Percentiles rank a stretch among this genome's conserved stretches.
Evolutionary conservation across 345 rosid species (phyloP).

Genomic region (Eucalyptus urophylla): DNA sequence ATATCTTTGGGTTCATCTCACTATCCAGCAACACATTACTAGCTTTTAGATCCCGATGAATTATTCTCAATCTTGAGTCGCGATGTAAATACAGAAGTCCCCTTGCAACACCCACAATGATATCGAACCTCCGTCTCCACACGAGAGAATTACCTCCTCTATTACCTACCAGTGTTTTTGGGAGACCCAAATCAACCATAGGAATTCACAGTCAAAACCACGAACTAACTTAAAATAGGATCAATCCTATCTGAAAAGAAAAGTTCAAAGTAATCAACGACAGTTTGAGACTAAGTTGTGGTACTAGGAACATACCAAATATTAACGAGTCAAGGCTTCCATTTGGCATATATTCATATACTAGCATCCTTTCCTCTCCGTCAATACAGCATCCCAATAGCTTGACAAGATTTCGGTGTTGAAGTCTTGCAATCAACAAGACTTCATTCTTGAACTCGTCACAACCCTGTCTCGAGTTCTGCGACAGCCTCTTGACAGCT

Average conservation of each 20-base stretch:
- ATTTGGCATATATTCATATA: slow-evolving; percentile 13
- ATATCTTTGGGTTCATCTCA: slow-evolving; percentile 22
- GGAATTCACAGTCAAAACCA: not conserved
- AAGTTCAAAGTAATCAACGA: not conserved
- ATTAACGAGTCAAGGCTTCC: slow-evolving; percentile 9
- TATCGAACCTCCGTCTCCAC: not conserved
- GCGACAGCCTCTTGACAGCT: slow-evolving; percentile 14
- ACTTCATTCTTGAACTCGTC: slow-evolving; percentile 19
- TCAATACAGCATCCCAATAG: slow-evolving; percentile 11
- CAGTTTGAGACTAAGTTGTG: not conserved
- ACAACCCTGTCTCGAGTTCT: slow-evolving; percentile 9
- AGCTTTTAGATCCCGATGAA: slow-evolving; percentile 16
- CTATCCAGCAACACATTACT: slow-evolving; percentile 12
- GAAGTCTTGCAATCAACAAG: slow-evolving; percentile 8
- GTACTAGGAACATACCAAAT: slow-evolving; percentile 4
- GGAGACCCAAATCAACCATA: not conserved
- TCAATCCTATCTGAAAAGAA: not conserved
- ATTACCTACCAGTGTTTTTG: not conserved
- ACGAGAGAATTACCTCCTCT: not conserved
- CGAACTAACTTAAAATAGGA: not conserved
- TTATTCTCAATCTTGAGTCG: slow-evolving; percentile 16
- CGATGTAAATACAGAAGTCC: slow-evolving; percentile 22
- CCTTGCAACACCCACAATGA: slow-evolving; percentile 17
- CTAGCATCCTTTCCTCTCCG: slow-evolving; percentile 4
- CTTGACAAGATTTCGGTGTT: slow-evolving; percentile 17